Percentiles rank a stretch among this genome's conserved stretches.
Conservation (phyloP, 139 green algal species). For the Haematococcus sp. region DNA sequence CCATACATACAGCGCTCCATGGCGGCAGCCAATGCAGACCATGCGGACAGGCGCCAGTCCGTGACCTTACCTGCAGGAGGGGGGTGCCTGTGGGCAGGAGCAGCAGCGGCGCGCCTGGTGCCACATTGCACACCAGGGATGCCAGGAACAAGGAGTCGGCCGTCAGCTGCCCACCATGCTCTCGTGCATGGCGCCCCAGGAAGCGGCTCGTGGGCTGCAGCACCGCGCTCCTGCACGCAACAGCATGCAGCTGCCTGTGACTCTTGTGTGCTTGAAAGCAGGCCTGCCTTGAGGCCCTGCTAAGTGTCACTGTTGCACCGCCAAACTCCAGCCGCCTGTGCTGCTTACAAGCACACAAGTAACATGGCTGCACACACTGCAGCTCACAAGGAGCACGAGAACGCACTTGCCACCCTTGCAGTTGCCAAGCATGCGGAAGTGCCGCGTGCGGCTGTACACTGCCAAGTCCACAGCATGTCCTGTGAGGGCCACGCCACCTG, state of each 20-base stretch:
- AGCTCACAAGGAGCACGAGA: not conserved
- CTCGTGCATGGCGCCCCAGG: not conserved
- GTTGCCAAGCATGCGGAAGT: conserved; percentile 71
- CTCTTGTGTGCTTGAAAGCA: no score
- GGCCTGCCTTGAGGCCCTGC: no score
- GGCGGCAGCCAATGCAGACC: not conserved
- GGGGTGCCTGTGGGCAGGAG: conserved; percentile 19
- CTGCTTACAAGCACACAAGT: not conserved
- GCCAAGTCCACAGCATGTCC: conserved; percentile 55
- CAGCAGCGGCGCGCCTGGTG: conserved; percentile 40
- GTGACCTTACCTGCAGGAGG: not conserved
- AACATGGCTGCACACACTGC: not conserved
- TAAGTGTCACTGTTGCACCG: not conserved
- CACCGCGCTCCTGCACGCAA: conserved; percentile 21
- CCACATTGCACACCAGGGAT: conserved; percentile 46
- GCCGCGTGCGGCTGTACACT: conserved; percentile 75
- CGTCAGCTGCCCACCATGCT: no score
- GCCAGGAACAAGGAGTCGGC: no score
- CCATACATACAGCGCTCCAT: no score
- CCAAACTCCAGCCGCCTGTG: not conserved
- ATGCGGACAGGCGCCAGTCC: not conserved
- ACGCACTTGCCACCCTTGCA: conserved; percentile 71
- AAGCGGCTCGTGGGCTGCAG: conserved; percentile 53
- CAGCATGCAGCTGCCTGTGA: not conserved
- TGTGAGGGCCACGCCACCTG: no score